phyloP scores from a whole-genome alignment of 768 basidiomycete species.

The Russula foetens region DNA sequence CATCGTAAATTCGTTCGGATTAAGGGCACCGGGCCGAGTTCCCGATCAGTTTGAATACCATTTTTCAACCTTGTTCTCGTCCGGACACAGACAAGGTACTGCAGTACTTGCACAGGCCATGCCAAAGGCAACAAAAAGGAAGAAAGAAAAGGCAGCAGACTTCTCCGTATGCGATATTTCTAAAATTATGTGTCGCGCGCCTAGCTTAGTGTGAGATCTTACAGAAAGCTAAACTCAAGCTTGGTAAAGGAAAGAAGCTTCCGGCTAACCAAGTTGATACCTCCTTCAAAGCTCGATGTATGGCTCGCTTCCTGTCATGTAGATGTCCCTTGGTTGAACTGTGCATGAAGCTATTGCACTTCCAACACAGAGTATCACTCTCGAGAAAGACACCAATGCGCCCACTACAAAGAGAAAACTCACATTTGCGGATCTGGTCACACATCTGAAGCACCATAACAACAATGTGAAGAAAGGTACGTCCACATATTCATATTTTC shows the following conservation, averaged over 20 bases:
- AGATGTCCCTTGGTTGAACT: neutral
- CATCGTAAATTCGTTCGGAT: neutral
- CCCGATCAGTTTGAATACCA: neutral
- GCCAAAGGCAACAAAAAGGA: constrained; percentile 86
- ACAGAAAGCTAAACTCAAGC: constrained; percentile 93
- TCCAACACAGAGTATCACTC: constrained; percentile 71
- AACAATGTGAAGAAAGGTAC: constrained; percentile 62
- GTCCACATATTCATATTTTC: constrained; percentile 10
- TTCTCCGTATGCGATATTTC: constrained; percentile 50
- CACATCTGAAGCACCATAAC: constrained; percentile 80
- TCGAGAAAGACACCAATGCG: constrained; percentile 42
- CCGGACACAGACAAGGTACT: neutral
- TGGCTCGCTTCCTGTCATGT: constrained; percentile 7
- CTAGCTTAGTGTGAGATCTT: neutral
- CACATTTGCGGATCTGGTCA: constrained; percentile 66
- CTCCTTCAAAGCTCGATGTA: constrained; percentile 91
- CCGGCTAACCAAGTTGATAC: constrained; percentile 88
- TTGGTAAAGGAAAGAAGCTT: constrained; percentile 86
- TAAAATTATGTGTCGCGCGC: neutral
- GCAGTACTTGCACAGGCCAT: constrained; percentile 28
- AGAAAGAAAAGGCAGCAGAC: constrained; percentile 81
- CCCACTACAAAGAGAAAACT: constrained; percentile 75
- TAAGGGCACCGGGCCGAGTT: neutral
- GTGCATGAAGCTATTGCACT: constrained; percentile 67
- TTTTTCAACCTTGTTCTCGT: neutral